Evolutionary conservation across 441 rosid species (phyloP), one percentile per base, ranked within the genome.

Genomic region (Gossypium schwendimanii): DNA sequence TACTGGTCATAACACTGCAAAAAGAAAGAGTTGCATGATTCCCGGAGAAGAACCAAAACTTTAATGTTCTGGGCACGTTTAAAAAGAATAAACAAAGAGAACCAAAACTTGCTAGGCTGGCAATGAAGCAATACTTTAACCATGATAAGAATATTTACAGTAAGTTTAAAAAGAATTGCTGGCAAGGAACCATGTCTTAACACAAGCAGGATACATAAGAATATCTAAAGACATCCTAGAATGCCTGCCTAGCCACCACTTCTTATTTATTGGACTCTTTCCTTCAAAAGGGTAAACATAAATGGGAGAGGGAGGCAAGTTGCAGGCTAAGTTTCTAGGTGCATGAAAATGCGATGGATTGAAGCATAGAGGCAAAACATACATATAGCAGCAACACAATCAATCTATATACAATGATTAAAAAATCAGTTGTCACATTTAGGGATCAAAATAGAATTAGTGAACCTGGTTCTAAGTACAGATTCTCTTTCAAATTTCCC

Each of bases 1-100:
- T 91, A 91, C 78, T 85, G 88, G 81, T 96, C 99, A 76, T 90
- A 93, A 86, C 97, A 93, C 99, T 96, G 86, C 71, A 60, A 65
- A 70, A 36, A 58, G 63, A 68, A 66, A 28, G 36, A 15, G 31
- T 50, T 28, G 26, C 2, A 28, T 10, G 45, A 28, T 24, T 24
- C 24, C 17, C 33, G 7, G 45, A 61, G 58, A 23, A 60, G 44
- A 68, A 28, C 41, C 47, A 44, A 47, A 47, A 72, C 7, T 17
- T 9, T n/a, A 36, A 33, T 54, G 50, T 12, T 26, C 72, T 28
- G 3, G 63, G 49, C 62, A 69, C 24, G 5, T 49, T 31, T 52
- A 24, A 24, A 24, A 24, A 24, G 26, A 24, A 21, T 76, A 28
- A 50, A 58, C 9, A 63, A 76, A 59, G 50, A 70, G 57, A 31